These are phyloP conservation scores for Cyanophora paradoxa DNA, from an alignment of 78 protist species.

Conservation along the genomic window DNA sequence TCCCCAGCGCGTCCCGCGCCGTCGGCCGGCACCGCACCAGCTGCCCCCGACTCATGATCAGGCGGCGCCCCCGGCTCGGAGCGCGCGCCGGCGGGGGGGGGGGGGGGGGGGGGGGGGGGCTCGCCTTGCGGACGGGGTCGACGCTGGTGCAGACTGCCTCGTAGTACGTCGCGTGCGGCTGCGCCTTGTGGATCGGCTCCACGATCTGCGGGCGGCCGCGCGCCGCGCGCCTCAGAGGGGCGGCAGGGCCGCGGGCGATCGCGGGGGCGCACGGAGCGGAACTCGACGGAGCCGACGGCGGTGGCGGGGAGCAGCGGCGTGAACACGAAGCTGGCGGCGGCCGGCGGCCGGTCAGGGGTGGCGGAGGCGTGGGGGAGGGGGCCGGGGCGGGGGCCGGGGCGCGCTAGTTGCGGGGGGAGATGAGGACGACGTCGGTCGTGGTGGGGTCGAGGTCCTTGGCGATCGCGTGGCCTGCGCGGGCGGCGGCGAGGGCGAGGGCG, in stretches of 20 bases:
- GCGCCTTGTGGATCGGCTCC: constrained; percentile 2
- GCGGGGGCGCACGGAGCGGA: constrained; percentile 8
- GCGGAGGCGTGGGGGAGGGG: background rate
- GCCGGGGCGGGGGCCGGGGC: background rate
- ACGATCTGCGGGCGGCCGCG: no score
- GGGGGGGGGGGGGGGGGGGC: background rate
- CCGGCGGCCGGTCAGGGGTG: background rate
- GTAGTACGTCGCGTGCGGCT: constrained; percentile 14
- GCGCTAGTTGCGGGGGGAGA: constrained; percentile 11
- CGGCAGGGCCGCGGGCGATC: no score
- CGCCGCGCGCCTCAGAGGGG: no score
- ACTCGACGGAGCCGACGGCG: constrained; percentile 19
- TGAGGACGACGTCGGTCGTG: background rate
- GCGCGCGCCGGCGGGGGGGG: background rate
- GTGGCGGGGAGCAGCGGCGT: constrained; percentile 19
- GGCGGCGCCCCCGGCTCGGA: background rate
- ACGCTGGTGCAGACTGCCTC: background rate
- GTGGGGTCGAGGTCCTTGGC: background rate
- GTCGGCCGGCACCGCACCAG: background rate
- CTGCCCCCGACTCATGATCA: background rate
- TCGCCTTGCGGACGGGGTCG: background rate
- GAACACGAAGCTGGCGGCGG: constrained; percentile 13
- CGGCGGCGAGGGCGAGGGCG: no score
- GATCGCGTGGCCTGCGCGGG: no score
- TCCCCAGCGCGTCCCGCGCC: background rate